A percentile compares a stretch with the other conserved stretches of the same genome.
phyloP scores from a whole-genome alignment of 345 rosid genomes.

The Kandelia obovata region DNA sequence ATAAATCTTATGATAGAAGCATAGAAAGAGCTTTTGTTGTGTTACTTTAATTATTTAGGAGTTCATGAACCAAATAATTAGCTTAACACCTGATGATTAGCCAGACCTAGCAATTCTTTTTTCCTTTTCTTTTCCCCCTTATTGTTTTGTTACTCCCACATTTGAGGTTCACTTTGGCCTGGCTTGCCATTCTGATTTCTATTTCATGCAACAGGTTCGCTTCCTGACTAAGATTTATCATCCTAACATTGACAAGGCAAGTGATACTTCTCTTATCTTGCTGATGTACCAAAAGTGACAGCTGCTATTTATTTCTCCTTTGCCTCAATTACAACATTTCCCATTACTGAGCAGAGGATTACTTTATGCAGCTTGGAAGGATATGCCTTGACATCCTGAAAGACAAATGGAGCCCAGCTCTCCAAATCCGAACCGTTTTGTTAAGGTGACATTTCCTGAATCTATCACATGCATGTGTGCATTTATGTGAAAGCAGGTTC shows the following conservation, averaged over 20 bases:
- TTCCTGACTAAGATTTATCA: constrained; percentile 97
- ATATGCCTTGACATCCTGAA: constrained; percentile 98
- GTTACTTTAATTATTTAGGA: no score
- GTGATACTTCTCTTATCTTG: not conserved
- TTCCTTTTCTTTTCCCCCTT: no score
- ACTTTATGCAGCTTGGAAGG: constrained; percentile 72
- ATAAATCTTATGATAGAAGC: no score
- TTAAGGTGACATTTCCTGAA: constrained; percentile 49
- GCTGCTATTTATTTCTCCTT: not conserved
- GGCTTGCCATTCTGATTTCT: not conserved
- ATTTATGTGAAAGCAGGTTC: no score
- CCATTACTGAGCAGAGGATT: constrained; percentile 8
- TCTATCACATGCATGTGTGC: no score
- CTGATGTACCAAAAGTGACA: no score
- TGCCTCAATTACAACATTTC: not conserved
- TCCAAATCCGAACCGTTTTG: constrained; percentile 95
- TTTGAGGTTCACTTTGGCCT: not conserved
- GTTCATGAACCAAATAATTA: no score
- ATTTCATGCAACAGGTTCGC: constrained; percentile 63
- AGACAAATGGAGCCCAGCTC: constrained; percentile 99
- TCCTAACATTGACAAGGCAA: constrained; percentile 96
- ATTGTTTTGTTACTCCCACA: not conserved
- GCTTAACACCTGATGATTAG: no score
- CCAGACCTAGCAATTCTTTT: no score
- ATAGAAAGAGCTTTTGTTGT: no score